A percentile compares a stretch with the other conserved stretches of the same genome.
Evolutionary conservation across 106 monocot genomes (phyloP).

Genomic region (Hemerocallis citrina): DNA sequence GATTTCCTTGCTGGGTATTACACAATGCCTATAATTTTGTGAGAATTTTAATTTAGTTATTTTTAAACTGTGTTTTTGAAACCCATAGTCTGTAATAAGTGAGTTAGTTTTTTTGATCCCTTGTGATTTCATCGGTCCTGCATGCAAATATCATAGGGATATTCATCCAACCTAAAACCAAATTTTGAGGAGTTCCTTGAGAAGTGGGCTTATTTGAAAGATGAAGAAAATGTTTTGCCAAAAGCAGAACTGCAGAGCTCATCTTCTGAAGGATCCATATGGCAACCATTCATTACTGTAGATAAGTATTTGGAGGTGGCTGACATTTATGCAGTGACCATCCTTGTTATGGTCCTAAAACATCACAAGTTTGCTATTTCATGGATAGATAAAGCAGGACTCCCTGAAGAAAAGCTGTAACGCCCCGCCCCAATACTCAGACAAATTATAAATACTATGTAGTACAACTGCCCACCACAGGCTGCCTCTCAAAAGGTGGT

Average conservation of each 20-base stretch:
- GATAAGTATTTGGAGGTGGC: conserved; percentile 58
- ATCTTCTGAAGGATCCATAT: conserved; percentile 8
- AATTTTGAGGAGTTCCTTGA: conserved; percentile 62
- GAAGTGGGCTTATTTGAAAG: conserved; percentile 57
- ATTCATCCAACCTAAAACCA: conserved; percentile 35
- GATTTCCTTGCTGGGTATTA: no score
- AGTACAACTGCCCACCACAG: no score
- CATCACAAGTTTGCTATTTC: conserved; percentile 55
- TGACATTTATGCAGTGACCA: conserved; percentile 51
- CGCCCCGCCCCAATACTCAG: no score
- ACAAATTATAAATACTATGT: no score
- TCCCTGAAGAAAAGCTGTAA: conserved; percentile 76
- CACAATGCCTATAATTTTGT: no score
- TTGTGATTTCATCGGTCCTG: conserved; percentile 28
- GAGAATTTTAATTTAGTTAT: no score
- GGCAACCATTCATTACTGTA: conserved; percentile 9
- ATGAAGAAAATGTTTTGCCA: conserved; percentile 25
- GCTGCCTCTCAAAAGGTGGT: no score
- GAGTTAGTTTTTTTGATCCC: no score
- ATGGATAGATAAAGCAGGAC: conserved; percentile 51
- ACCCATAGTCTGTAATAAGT: no score
- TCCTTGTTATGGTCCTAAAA: conserved; percentile 39
- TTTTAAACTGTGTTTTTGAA: no score
- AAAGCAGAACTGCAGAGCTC: conserved; percentile 12
- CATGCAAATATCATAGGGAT: conserved; percentile 67